phyloP scores from a whole-genome alignment of 2,329 filamentous ascomycete genomes.

The Sporothrix protearum region DNA sequence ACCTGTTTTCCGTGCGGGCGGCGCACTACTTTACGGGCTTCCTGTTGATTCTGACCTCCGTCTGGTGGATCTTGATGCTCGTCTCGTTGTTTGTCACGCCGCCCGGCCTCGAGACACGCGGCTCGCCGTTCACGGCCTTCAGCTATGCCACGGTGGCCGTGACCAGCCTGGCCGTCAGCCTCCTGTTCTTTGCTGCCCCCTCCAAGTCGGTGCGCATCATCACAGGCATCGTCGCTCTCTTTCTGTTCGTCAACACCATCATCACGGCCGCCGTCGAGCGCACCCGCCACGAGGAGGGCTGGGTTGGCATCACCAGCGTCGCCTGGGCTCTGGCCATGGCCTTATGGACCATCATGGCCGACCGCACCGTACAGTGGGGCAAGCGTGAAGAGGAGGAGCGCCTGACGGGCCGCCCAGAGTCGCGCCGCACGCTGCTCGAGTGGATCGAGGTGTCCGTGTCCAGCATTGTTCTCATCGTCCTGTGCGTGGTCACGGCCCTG shows the following conservation, averaged over 20 bases:
- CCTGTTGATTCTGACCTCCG: conserved; percentile 69
- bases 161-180: conserved; percentile 68
- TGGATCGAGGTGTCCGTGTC: conserved; percentile 78
- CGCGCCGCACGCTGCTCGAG: conserved; percentile 73
- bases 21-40: conserved; percentile 73
- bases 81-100: conserved; percentile 88
- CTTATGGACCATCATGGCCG: conserved; percentile 73
- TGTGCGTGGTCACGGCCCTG: conserved; percentile 66
- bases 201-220: conserved; percentile 74
- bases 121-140: conserved; percentile 90
- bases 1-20: conserved; percentile 84
- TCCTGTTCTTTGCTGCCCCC: conserved; percentile 85
- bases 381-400: conserved; percentile 91
- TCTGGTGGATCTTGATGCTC: conserved; percentile 93
- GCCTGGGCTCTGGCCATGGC: conserved; percentile 76
- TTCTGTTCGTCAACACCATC: conserved; percentile 72
- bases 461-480: conserved; percentile 65
- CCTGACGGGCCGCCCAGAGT: conserved; percentile 83
- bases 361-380: conserved; percentile 83
- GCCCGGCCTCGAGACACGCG: conserved; percentile 77
- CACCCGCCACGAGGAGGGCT: conserved; percentile 79
- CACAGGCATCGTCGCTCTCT: conserved; percentile 61
- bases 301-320: conserved; percentile 83
- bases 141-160: conserved; percentile 75
- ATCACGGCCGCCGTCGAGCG: conserved; percentile 72